Base-by-base conservation (phyloP, 2,329 filamentous ascomycete species). In the Talaromyces islandicus region DNA sequence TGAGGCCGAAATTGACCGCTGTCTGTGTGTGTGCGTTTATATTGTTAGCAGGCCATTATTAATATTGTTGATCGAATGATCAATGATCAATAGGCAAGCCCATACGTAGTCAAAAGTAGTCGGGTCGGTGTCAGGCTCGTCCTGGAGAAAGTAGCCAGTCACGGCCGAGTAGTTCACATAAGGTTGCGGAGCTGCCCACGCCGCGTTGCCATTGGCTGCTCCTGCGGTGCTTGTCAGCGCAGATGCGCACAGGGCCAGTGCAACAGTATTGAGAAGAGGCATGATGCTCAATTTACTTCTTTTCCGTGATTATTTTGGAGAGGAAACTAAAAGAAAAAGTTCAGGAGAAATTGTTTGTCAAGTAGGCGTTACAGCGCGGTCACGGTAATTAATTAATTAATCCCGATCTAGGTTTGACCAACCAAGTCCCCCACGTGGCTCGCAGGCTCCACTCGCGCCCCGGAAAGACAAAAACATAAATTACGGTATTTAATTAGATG, bases 71-170 rank as follows among this genome's bases (percentile, higher is more conserved):
- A n/a, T n/a, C n/a, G n/a, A n/a, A n/a, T n/a, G n/a, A n/a, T n/a
- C n/a, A n/a, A n/a, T n/a, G n/a, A n/a, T n/a, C n/a, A n/a, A n/a
- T n/a, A n/a, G n/a, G n/a, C n/a, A n/a, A n/a, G n/a, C n/a, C n/a
- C n/a, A n/a, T 70, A 80, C 77, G 66, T 78, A 81, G 65, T 81
- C 76, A 63, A 81, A 82, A 3, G 69, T 75, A 2, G 69, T 68
- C 5, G 77, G 65, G 64, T 81, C 73, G 9, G 80, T 82, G 2
- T 70, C 64, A 4, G 70, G 70, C 52, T 79, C 75, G 67, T 80
- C 79, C 64, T 82, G 80, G 51, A 78, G 61, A 65, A 83, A 83
- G 64, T 78, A 79, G 4, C 80, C 80, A 4, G 72, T 67, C 10
- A 82, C 75, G 4, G 76, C 74, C 24, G 70, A 70, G 60, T 78